Evolutionary conservation across 768 basidiomycete species (phyloP), one percentile per base, ranked within the genome.

Genomic region (Epithele typhae): DNA sequence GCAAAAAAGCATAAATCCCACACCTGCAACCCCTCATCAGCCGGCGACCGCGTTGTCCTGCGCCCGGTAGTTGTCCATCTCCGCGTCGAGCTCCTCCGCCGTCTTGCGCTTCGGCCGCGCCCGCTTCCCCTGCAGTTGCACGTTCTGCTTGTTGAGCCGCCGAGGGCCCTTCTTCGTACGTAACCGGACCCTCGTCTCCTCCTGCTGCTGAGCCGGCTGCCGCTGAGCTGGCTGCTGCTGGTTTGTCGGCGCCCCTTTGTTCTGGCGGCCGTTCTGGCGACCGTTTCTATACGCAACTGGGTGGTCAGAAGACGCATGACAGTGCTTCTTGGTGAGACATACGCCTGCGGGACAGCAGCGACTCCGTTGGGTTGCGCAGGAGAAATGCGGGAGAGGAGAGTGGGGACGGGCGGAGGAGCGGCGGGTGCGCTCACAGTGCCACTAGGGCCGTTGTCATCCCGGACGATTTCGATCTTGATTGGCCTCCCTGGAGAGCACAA

Each of bases 61-160:
- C 18, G 84, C 81, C 40, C 75, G 75, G 53, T 88, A 90, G 40
- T 84, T 82, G 46, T 90, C 87, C 83, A 90, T 88, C 62, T 90
- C 87, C 60, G 76, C 72, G 61, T 90, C 87, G 19, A 90, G 71
- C 49, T 88, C 77, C 22, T 74, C 80, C 6, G 68, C 59, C 0
- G 83, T 77, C 43, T 43, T 40, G n/a, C 25, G 37, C 5, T 43
- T 42, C 25, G 49, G 41, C 33, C 37, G 36, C 12, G 39, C 79
- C 5, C 68, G 59, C 0, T 82, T 75, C 15, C 21, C 23, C 40
- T 52, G 46, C 27, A 25, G 34, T 14, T 52, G 51, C 21, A 39
- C 43, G 1, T 37, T 42, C 32, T 51, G 40, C 64, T 88, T 88
- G 58, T 86, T 87, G 35, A 87, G 60, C 32, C 87, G 77, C 57